Evolutionary conservation across 352 stramenopile genomes (phyloP).

Genomic region (Pythium scleroteichum): DNA sequence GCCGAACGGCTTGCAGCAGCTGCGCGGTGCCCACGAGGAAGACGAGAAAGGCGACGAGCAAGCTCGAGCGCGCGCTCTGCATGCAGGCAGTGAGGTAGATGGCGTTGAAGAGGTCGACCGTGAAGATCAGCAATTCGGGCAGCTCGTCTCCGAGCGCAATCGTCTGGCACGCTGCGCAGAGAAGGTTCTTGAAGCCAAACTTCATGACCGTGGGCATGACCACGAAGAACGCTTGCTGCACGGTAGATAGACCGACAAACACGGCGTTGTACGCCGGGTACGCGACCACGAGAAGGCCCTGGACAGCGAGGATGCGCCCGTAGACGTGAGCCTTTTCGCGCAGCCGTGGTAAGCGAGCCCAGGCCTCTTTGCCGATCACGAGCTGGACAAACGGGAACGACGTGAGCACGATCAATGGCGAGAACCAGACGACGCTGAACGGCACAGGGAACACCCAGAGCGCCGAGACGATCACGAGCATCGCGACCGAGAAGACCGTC

Average conservation of each 20-base stretch:
- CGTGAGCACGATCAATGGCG: constrained; percentile 16
- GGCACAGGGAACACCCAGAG: constrained; percentile 27
- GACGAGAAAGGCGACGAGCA: constrained; percentile 19
- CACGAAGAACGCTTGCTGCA: constrained; percentile 26
- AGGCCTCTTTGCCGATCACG: constrained; percentile 15
- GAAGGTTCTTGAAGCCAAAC: constrained; percentile 27
- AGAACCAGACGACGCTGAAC: constrained; percentile 22
- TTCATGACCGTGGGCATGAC: constrained; percentile 28
- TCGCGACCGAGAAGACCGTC: background rate
- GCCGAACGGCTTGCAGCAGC: constrained; percentile 14
- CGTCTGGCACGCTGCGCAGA: constrained; percentile 13
- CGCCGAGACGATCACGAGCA: constrained; percentile 7
- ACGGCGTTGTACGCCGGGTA: constrained; percentile 29
- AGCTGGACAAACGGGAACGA: constrained; percentile 11
- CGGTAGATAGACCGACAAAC: constrained; percentile 17
- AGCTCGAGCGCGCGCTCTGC: constrained; percentile 26
- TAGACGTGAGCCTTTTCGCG: constrained; percentile 11
- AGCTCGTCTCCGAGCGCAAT: constrained; percentile 37
- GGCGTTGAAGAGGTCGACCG: constrained; percentile 42
- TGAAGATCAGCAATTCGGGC: constrained; percentile 40
- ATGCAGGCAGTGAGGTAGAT: constrained; percentile 43
- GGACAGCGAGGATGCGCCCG: constrained; percentile 11
- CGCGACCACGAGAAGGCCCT: constrained; percentile 16
- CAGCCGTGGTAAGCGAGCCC: constrained; percentile 1
- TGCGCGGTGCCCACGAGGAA: constrained; percentile 13